Base-by-base conservation (phyloP, 352 stramenopile genomes). In the Thalassiosira livingstoniorum region DNA sequence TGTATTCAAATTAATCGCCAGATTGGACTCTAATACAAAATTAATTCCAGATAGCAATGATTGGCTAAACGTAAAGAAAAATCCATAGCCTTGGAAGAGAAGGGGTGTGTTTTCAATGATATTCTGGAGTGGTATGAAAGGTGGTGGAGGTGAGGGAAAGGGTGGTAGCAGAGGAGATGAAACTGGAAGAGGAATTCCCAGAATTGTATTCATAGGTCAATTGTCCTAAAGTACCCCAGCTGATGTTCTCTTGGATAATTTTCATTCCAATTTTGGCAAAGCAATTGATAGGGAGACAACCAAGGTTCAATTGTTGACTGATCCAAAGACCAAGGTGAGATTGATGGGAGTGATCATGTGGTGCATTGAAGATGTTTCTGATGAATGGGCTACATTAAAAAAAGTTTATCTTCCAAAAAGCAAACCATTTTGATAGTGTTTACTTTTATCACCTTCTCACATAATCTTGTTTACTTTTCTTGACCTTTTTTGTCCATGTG, bases 141-240 rank as follows among this genome's bases (percentile, higher is more conserved):
- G n/a, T 13, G 31, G 21, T 7, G 43, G 73, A 3, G 53, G 4
- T 21, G 66, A 60, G 2, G 45, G 43, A 2, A 58, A 79, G 32
- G 55, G 76, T 3, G 23, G 5, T 7, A 60, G 31, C 25, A 47
- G n/a, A n/a, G n/a, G n/a, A n/a, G n/a, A n/a, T n/a, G n/a, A 70
- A 15, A 42, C 37, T 39, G 75, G 75, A 32, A 74, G 71, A 23
- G 72, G 55, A 13, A 90, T 87, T 73, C 92, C 92, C 7, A 92
- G 94, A 55, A 96, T 95, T 80, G 77, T 95, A 21, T 96, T 96
- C 70, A 82, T 96, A 10, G 94, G 94, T 64, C 94, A 96, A 80
- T 72, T 96, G 42, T 85, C 87, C 7, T 96, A 90, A 72, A 87
- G 79, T 31, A 95, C 92, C 3, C 95, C 92, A 2, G 69, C 77